These are phyloP conservation scores for Heracleum sosnowskyi DNA, from an alignment of 129 eudicot genomes.

Conservation along the genomic window DNA sequence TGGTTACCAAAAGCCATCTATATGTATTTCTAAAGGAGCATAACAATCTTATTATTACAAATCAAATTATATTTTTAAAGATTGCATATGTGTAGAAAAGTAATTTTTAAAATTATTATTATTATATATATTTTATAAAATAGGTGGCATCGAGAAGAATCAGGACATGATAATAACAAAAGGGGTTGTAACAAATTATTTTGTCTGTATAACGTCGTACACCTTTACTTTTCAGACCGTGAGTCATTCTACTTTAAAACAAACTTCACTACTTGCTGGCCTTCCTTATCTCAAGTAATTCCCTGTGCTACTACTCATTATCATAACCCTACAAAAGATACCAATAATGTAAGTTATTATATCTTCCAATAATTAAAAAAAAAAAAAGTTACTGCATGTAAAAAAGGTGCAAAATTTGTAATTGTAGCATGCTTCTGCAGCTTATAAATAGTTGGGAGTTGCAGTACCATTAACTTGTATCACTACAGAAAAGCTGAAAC, in stretches of 20 bases:
- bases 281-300: neutral
- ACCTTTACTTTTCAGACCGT: neutral
- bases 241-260: neutral
- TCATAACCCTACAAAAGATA: neutral
- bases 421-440: neutral
- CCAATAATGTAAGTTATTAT: neutral
- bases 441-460: neutral
- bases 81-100: too few species aligned
- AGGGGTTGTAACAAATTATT: conserved; percentile 1
- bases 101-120: too few species aligned
- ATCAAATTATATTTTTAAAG: too few species aligned
- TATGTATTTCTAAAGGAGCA: too few species aligned
- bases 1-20: too few species aligned
- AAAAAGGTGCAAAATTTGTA: neutral
- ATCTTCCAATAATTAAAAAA: neutral
- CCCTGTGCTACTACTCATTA: neutral
- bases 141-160: neutral
- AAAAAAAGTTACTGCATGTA: conserved; percentile 7
- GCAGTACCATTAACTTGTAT: neutral
- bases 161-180: neutral
- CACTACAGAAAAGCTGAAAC: neutral
- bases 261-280: neutral
- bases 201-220: neutral
- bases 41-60: too few species aligned
- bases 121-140: too few species aligned